phyloP scores from a whole-genome alignment of 2,329 filamentous ascomycete species.

The Podosphaera leucotricha region DNA sequence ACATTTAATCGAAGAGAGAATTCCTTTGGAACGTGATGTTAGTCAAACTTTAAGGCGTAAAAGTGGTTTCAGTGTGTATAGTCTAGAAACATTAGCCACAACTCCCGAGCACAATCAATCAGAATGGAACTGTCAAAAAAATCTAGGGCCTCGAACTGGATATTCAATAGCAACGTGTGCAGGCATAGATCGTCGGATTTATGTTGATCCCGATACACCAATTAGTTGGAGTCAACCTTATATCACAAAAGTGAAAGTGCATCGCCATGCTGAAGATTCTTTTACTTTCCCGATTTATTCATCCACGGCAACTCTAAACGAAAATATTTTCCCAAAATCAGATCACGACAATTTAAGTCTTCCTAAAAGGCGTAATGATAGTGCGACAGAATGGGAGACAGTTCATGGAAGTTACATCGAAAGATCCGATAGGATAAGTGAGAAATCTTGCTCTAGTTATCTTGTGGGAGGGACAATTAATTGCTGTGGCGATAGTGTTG shows the following conservation, averaged over 20 bases:
- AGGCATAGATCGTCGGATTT: not conserved
- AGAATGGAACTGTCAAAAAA: not conserved
- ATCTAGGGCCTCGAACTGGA: not conserved
- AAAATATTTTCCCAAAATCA: not conserved
- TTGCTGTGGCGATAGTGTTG: slow-evolving; percentile 1
- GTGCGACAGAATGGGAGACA: slow-evolving; percentile 1
- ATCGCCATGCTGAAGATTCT: not conserved
- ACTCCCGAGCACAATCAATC: not conserved
- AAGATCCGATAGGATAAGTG: not conserved
- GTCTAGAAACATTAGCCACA: not conserved
- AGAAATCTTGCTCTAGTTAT: not conserved
- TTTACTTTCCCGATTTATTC: not conserved
- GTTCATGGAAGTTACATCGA: not conserved
- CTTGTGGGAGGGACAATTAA: not conserved
- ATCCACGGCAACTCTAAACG: not conserved
- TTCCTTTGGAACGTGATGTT: not conserved
- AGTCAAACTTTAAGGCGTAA: not conserved
- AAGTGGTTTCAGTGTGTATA: slow-evolving; percentile 1
- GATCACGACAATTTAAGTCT: not conserved
- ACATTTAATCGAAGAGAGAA: not conserved
- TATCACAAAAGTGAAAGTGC: not conserved
- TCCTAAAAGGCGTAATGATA: not conserved
- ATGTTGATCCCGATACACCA: not conserved
- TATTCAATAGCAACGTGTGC: not conserved
- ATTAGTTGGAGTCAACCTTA: not conserved